Evolutionary conservation across 371 early-diverging fungal species (phyloP), one percentile per base, ranked within the genome.

Genomic region (Zopfochytrium polystomum): DNA sequence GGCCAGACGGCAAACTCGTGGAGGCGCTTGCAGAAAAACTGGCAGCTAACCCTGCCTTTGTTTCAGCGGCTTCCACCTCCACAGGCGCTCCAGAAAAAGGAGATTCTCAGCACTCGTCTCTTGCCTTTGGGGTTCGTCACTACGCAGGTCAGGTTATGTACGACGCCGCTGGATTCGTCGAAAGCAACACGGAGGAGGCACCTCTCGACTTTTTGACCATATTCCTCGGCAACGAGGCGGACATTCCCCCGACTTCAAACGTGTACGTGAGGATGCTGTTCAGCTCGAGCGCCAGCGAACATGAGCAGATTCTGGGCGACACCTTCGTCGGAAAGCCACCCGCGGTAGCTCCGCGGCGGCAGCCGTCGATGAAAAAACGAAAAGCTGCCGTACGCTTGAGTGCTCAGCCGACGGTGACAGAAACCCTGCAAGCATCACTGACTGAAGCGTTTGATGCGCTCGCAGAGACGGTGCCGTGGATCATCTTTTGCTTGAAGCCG

Each of bases 381-480:
- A n/a, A n/a, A n/a, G n/a, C n/a, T n/a, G n/a, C n/a, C n/a, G n/a
- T n/a, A n/a, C n/a, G n/a, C n/a, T n/a, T n/a, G n/a, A n/a, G n/a
- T n/a, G n/a, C n/a, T n/a, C n/a, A n/a, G n/a, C n/a, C n/a, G n/a
- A n/a, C n/a, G n/a, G n/a, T n/a, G n/a, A n/a, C n/a, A n/a, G n/a
- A n/a, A n/a, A n/a, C n/a, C n/a, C 73, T 88, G 48, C 82, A 86
- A 55, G 75, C 83, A 15, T 84, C 90, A 1, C 66, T 93, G 47
- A 83, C 88, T 46, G 91, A 92, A 59, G 77, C 95, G 34, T 75
- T 90, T 15, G 86, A 85, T 32, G 82, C 93, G 0, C 74, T 95
- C 43, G 82, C 84, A 52, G 91, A 91, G 61, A 92, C 95, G 1
- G 83, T 84, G 32, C 80, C 90, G n/a, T 95, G 95, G 89, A 85